A percentile compares a stretch with the other conserved stretches of the same genome.
These are phyloP conservation scores for Akebia trifoliata DNA, from an alignment of 164 flowering plant genomes.

Conservation along the genomic window DNA sequence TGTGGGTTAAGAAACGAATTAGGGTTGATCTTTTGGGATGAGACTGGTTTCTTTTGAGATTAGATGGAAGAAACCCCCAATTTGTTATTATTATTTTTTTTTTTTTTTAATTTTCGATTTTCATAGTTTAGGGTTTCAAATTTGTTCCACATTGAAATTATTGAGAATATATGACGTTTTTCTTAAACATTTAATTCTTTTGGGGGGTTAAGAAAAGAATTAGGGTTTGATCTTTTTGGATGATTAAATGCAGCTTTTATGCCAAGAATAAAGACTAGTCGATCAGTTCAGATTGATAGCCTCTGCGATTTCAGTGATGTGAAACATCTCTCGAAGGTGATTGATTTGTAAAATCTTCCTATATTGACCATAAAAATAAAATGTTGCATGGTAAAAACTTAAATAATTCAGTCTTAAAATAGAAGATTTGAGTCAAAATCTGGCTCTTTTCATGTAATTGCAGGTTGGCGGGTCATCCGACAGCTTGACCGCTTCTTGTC, in stretches of 20 bases:
- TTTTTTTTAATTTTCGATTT: slow-evolving; percentile 1
- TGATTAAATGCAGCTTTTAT: slow-evolving; percentile 60
- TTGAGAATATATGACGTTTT: neutral
- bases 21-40: neutral
- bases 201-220: neutral
- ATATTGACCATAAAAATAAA: neutral
- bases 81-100: no score
- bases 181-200: neutral
- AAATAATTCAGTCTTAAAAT: no score
- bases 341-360: neutral
- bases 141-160: neutral
- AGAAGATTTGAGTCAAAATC: neutral
- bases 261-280: slow-evolving; percentile 60
- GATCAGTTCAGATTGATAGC: slow-evolving; percentile 47
- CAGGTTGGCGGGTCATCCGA: slow-evolving; percentile 34
- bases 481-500: slow-evolving; percentile 7
- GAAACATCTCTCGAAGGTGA: slow-evolving; percentile 43
- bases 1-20: no score
- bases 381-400: no score
- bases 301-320: slow-evolving; percentile 68
- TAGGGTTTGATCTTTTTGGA: slow-evolving; percentile 7
- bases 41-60: neutral
- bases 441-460: neutral
- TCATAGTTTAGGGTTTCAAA: neutral
- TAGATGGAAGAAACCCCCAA: no score